Evolutionary conservation across 169 alveolate species (phyloP).

Genomic region (Plasmodium knowlesi): DNA sequence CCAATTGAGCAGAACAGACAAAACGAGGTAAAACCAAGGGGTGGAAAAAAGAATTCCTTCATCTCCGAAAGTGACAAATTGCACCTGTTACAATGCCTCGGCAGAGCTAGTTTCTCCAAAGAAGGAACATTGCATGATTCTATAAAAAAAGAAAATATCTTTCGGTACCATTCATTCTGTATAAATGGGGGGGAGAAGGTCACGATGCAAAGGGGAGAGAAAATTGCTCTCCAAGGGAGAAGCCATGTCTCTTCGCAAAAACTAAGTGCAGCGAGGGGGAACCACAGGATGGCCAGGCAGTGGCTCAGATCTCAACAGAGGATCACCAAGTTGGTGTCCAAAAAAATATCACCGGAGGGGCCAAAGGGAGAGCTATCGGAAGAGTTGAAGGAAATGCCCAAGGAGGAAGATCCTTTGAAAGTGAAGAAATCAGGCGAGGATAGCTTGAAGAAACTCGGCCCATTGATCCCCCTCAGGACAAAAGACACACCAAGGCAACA

Average conservation of each 20-base stretch:
- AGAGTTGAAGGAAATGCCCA: neutral
- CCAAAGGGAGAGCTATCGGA: neutral
- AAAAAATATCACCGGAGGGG: neutral
- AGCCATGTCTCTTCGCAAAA: neutral
- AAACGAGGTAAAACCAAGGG: neutral
- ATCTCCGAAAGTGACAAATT: slow-evolving; percentile 37
- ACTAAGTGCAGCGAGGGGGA: neutral
- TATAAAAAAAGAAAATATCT: slow-evolving; percentile 22
- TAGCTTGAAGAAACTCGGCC: neutral
- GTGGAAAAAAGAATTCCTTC: neutral
- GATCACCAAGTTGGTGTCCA: neutral
- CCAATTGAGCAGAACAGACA: neutral
- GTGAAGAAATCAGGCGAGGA: neutral
- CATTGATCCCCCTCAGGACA: neutral
- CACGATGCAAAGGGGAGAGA: neutral
- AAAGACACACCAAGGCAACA: neutral
- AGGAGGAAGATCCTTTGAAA: neutral
- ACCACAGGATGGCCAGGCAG: neutral
- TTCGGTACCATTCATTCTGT: slow-evolving; percentile 50
- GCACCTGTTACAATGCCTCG: slow-evolving; percentile 5
- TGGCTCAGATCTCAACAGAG: neutral
- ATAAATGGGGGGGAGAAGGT: neutral
- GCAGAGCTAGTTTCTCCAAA: slow-evolving; percentile 1
- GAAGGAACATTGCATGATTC: neutral
- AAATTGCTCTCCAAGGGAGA: too few relatives aligned